Evolutionary conservation across 2,329 filamentous ascomycete genomes (phyloP), one percentile per base, ranked within the genome.

Genomic region (Xylariaceae sp.): DNA sequence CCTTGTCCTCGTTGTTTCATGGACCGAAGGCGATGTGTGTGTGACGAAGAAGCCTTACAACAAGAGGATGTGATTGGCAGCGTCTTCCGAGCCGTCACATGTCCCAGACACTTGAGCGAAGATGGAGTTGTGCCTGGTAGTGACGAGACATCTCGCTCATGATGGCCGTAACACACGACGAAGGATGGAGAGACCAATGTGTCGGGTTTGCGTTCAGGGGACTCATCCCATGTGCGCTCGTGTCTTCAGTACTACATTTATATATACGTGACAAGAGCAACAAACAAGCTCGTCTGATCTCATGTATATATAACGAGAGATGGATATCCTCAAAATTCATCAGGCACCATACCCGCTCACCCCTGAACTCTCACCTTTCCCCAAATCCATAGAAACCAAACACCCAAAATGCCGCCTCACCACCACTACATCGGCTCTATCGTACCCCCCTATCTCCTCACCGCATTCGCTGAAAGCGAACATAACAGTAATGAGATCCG

Each of bases 381-480:
- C 37, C 11, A 5, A 13, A 10, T 42, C 2, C 37, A 13, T 42
- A 7, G 37, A 15, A 51, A 58, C 44, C 10, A 51, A 62, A 55
- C 34, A 62, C 57, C 37, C 56, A 68, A 63, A 37, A 71, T 70
- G 69, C 62, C 68, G 3, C 39, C 65, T 55, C 61, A 56, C 9
- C 58, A 57, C 44, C 54, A 62, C 51, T 62, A 62, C 55, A 51
- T 71, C 58, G 78, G 76, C 67, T 75, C 70, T 60, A 74, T 79
- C 58, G 74, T 80, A 3, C 78, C 78, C 17, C 78, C 78, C 17
- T 76, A 81, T 58, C 72, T 81, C 9, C 73, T 81, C 18, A 70
- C 67, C 37, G 73, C 72, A 56, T 78, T 81, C 55, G 75, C 75
- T 39, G 70, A 77, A 7, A 71, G 69, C 52, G 75, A 74, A 44